Percentiles rank a stretch among this genome's conserved stretches.
phyloP scores from a whole-genome alignment of 2,329 filamentous ascomycete genomes.

The Penicillium sp. region DNA sequence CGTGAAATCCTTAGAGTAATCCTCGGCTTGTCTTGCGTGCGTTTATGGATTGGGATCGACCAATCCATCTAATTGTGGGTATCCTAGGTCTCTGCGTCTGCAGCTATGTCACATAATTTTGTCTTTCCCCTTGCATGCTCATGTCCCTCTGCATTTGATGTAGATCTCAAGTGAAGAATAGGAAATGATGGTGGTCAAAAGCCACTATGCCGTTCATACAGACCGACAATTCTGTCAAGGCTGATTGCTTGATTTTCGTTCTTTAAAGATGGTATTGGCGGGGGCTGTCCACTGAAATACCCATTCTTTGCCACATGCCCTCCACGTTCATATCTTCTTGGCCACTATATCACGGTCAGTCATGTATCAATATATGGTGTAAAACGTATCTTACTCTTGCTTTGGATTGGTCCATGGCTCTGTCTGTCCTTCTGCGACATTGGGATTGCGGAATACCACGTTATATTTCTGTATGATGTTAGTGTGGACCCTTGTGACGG shows the following conservation, averaged over 20 bases:
- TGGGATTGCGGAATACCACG: conserved; percentile 39
- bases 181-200: neutral
- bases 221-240: too few relatives aligned
- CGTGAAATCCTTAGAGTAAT: too few relatives aligned
- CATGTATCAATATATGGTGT: neutral
- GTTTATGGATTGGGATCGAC: too few relatives aligned
- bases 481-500: neutral
- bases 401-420: conserved; percentile 35
- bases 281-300: conserved; percentile 28
- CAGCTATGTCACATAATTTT: too few relatives aligned
- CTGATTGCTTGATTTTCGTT: neutral
- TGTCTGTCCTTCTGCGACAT: conserved; percentile 33
- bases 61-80: too few relatives aligned
- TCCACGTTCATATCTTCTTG: conserved; percentile 41
- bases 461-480: conserved; percentile 32
- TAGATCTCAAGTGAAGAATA: neutral
- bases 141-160: too few relatives aligned
- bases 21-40: too few relatives aligned
- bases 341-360: conserved; percentile 23
- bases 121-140: too few relatives aligned
- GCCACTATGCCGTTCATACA: too few relatives aligned
- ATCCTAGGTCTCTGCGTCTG: too few relatives aligned
- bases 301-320: conserved; percentile 35
- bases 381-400: conserved; percentile 30
- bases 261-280: conserved; percentile 36